Conservation (phyloP, 2,329 filamentous ascomycete genomes). For the Penicillium sp. region DNA sequence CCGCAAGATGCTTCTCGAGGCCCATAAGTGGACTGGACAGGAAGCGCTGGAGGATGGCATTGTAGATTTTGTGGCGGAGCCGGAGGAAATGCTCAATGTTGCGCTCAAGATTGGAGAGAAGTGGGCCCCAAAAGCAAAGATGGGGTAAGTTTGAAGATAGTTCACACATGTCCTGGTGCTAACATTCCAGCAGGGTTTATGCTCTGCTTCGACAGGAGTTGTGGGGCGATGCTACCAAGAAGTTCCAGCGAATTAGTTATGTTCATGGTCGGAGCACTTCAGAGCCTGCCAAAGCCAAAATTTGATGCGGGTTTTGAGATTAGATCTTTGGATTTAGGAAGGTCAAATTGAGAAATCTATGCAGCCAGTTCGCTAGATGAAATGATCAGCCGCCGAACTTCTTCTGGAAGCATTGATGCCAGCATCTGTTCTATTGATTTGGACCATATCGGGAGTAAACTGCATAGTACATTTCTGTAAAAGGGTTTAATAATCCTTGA, state of each 20-base stretch:
- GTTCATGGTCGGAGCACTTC: constrained; percentile 48
- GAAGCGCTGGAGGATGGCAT: constrained; percentile 56
- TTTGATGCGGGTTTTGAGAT: constrained; percentile 1
- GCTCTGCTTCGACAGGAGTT: constrained; percentile 54
- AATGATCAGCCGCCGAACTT: too few species aligned
- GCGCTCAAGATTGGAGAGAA: constrained; percentile 49
- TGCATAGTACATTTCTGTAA: too few species aligned
- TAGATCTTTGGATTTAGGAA: too few species aligned
- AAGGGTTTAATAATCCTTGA: too few species aligned
- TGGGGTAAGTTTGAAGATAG: constrained; percentile 21
- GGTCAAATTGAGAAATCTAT: too few species aligned
- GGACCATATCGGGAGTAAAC: too few species aligned
- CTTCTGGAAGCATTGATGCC: too few species aligned
- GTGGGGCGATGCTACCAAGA: constrained; percentile 55
- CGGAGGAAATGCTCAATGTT: constrained; percentile 51
- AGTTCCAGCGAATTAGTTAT: constrained; percentile 56
- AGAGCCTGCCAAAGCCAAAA: constrained; percentile 22
- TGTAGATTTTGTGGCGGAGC: constrained; percentile 55
- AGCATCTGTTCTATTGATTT: too few species aligned
- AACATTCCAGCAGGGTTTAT: constrained; percentile 43
- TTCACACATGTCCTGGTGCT: not conserved
- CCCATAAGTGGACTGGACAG: constrained; percentile 56
- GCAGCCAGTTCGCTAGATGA: too few species aligned
- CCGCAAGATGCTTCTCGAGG: constrained; percentile 59
- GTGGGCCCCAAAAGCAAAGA: constrained; percentile 41